Evolutionary conservation across 257 asterid genomes (phyloP).

Genomic region (Scutellaria minor): DNA sequence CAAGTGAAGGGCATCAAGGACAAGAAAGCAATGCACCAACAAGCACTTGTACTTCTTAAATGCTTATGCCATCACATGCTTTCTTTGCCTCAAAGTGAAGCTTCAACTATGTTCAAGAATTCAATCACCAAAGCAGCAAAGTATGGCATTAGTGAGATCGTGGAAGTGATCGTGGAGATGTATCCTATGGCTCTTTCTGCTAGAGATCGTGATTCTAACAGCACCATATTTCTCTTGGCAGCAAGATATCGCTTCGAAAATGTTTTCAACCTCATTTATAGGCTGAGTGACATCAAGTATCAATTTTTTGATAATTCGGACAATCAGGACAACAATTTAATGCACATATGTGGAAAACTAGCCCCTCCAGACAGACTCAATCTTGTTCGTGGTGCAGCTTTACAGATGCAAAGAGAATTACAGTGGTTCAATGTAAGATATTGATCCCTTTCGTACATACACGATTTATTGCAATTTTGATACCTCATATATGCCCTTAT

Average conservation of each 20-base stretch:
- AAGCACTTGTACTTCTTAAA: neutral
- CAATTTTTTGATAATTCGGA: neutral
- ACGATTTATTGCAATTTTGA: no score
- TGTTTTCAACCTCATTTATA: no score
- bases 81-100: neutral
- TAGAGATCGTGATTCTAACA: no score
- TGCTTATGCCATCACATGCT: neutral
- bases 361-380: no score
- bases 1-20: constrained; percentile 4
- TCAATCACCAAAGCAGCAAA: constrained; percentile 2
- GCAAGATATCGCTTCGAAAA: no score
- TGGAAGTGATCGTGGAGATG: neutral
- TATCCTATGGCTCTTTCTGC: neutral
- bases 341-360: neutral
- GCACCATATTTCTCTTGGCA: no score
- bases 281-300: neutral
- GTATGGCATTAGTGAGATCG: constrained; percentile 13
- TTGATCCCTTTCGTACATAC: no score
- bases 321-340: neutral
- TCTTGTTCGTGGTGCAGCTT: no score
- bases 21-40: neutral
- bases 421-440: no score
- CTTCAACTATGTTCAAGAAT: neutral
- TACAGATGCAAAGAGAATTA: no score
- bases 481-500: no score